Conservation (phyloP, 371 early-diverging fungal genomes). For the Smittium culicis region DNA sequence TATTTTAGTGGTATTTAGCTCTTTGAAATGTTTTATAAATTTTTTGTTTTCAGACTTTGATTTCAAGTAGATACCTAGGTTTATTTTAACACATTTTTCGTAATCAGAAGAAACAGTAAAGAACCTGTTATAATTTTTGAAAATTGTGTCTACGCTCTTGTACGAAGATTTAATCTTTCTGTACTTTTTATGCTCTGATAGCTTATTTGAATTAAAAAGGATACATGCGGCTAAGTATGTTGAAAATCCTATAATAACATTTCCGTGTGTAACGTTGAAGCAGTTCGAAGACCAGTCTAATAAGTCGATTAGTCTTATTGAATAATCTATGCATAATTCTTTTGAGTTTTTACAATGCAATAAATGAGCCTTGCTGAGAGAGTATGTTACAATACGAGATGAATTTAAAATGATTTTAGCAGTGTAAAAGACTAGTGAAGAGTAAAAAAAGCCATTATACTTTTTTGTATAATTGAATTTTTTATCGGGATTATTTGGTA, state of each 20-base stretch:
- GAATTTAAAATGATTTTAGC: neutral
- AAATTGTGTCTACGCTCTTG: neutral
- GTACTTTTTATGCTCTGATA: neutral
- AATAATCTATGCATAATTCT: neutral
- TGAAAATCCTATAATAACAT: neutral
- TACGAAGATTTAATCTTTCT: neutral
- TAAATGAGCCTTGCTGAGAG: neutral
- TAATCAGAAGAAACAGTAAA: neutral
- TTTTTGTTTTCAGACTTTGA: constrained; percentile 1
- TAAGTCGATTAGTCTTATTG: neutral
- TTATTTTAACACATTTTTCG: neutral
- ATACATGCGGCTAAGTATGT: neutral
- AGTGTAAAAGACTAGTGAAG: neutral
- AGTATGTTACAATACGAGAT: neutral
- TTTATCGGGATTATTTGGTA: neutral
- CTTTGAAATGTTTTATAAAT: neutral
- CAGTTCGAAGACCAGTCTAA: neutral
- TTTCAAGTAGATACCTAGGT: neutral
- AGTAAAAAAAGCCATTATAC: neutral
- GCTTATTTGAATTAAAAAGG: neutral
- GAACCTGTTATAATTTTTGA: neutral
- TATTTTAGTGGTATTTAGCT: too few relatives aligned
- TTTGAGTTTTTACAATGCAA: neutral
- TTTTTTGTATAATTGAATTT: neutral
- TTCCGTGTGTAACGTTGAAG: neutral